These are phyloP conservation scores for Penicillium sp. DNA, from an alignment of 2,329 filamentous ascomycete genomes.

Conservation along the genomic window DNA sequence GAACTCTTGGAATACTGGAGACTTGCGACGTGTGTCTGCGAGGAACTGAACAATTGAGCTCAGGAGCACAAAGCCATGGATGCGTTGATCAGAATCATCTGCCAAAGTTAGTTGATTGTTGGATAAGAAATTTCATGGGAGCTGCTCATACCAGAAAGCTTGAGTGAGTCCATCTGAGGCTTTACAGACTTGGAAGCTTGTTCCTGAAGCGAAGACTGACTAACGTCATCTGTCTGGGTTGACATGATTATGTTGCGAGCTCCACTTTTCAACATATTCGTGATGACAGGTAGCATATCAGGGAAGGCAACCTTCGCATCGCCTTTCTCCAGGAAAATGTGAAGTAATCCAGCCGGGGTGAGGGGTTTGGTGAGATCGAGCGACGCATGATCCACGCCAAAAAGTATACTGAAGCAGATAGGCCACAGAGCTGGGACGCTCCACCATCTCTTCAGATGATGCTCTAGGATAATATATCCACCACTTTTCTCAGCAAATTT, in stretches of 20 bases:
- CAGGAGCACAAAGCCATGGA: conserved; percentile 56
- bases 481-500: conserved; percentile 87
- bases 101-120: background rate
- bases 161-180: conserved; percentile 16
- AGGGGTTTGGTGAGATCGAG: conserved; percentile 74
- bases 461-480: conserved; percentile 83
- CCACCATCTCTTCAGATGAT: conserved; percentile 85
- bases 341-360: conserved; percentile 71
- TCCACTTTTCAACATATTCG: conserved; percentile 83
- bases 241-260: conserved; percentile 66
- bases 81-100: conserved; percentile 11
- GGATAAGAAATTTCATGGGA: background rate
- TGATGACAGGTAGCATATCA: conserved; percentile 77
- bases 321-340: conserved; percentile 64
- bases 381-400: conserved; percentile 76
- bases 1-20: conserved; percentile 78
- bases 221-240: conserved; percentile 52
- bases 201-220: conserved; percentile 7
- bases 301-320: conserved; percentile 70
- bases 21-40: conserved; percentile 74
- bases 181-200: background rate
- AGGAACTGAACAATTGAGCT: conserved; percentile 79
- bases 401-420: conserved; percentile 83
- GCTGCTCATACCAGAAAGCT: conserved; percentile 13
- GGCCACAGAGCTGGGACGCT: conserved; percentile 81